These are phyloP conservation scores for Boletellus dicymbophilus DNA, from an alignment of 1,284 basidiomycete genomes.

Conservation along the genomic window DNA sequence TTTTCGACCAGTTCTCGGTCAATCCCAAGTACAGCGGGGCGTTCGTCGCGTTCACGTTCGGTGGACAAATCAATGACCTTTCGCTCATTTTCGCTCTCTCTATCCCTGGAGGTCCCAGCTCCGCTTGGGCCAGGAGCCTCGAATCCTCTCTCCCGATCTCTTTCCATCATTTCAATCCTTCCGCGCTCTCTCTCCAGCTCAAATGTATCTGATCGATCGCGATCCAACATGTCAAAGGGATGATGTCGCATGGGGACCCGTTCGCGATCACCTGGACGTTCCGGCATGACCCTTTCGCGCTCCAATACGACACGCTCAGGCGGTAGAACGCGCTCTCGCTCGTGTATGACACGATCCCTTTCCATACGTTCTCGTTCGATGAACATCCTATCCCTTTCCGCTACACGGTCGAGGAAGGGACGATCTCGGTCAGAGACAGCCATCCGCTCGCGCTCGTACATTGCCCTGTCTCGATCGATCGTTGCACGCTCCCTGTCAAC, in stretches of 20 bases:
- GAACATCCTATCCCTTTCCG: constrained; percentile 22
- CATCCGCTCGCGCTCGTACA: constrained; percentile 28
- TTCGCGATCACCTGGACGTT: constrained; percentile 25
- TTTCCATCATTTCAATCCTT: constrained; percentile 25
- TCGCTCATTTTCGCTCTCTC: constrained; percentile 24
- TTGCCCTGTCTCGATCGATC: constrained; percentile 25
- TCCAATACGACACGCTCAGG: constrained; percentile 21
- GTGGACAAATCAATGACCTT: constrained; percentile 14
- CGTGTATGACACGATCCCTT: constrained; percentile 22
- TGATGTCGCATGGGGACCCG: constrained; percentile 25
- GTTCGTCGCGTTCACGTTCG: constrained; percentile 28
- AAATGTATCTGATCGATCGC: constrained; percentile 25
- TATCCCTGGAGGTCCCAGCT: constrained; percentile 18
- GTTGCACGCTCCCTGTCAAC: constrained; percentile 25
- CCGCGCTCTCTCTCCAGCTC: constrained; percentile 31
- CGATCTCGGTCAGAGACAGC: constrained; percentile 21
- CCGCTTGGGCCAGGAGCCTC: constrained; percentile 2
- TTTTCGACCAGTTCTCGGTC: constrained; percentile 24
- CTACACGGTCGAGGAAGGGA: constrained; percentile 22
- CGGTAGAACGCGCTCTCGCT: constrained; percentile 27
- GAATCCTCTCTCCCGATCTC: constrained; percentile 24
- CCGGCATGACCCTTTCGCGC: constrained; percentile 20
- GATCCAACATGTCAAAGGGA: constrained; percentile 25
- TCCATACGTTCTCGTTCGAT: constrained; percentile 28
- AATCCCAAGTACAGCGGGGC: constrained; percentile 8